phyloP scores from a whole-genome alignment of 257 asterid species.

The Solanum acaule region DNA sequence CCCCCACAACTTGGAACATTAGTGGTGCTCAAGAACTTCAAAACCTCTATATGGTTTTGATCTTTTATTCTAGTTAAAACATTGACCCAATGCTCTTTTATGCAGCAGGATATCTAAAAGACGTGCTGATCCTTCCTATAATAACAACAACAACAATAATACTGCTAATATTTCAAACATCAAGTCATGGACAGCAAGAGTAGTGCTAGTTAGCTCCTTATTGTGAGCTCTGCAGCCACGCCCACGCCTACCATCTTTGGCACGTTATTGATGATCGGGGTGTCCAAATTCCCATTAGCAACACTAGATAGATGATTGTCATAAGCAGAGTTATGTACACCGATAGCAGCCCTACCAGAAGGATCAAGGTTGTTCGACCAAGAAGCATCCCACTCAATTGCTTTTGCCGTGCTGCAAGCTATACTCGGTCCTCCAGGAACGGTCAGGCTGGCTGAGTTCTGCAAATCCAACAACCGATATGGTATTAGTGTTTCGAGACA shows the following conservation, averaged over 20 bases:
- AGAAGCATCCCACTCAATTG: slow-evolving; percentile 82
- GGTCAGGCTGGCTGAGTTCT: slow-evolving; percentile 69
- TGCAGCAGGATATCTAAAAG: slow-evolving; percentile 16
- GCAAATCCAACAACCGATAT: slow-evolving; percentile 5
- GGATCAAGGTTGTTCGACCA: slow-evolving; percentile 91
- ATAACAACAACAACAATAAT: not conserved
- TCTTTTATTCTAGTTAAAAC: not conserved
- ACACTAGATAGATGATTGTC: slow-evolving; percentile 19
- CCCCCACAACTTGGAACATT: too few species aligned
- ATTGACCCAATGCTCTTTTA: not conserved
- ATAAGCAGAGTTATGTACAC: slow-evolving; percentile 81
- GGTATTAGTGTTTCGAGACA: not conserved
- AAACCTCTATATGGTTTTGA: not conserved
- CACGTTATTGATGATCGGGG: slow-evolving; percentile 24
- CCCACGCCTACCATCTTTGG: slow-evolving; percentile 28
- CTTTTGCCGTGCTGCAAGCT: slow-evolving; percentile 87
- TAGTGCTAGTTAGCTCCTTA: slow-evolving; percentile 32
- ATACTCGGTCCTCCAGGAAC: slow-evolving; percentile 95
- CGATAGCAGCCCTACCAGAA: slow-evolving; percentile 86
- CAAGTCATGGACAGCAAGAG: not conserved
- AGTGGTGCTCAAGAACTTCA: not conserved
- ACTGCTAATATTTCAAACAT: not conserved
- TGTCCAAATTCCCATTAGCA: slow-evolving; percentile 24
- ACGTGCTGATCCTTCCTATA: not conserved
- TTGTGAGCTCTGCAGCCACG: slow-evolving; percentile 40